phyloP scores from a whole-genome alignment of 1,284 basidiomycete species.

The Marasmius oreades region DNA sequence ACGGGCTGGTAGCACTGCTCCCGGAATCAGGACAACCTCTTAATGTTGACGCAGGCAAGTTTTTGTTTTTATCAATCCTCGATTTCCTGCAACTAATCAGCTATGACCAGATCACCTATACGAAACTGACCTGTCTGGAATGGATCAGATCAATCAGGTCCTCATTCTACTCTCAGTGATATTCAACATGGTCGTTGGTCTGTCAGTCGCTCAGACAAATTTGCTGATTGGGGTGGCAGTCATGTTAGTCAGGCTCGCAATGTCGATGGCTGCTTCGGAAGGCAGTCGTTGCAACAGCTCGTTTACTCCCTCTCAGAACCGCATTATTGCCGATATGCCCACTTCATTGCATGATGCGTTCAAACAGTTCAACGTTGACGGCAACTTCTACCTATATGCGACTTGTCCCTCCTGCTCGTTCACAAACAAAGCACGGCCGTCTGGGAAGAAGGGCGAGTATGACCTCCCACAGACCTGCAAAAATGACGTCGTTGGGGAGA shows the following conservation, averaged over 20 bases:
- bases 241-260: conserved; percentile 6
- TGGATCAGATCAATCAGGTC: conserved; percentile 8
- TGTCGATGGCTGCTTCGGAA: not conserved
- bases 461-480: conserved; percentile 1
- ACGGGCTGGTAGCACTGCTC: too few species aligned
- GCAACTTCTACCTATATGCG: conserved; percentile 15
- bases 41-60: too few species aligned
- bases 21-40: too few species aligned
- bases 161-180: conserved; percentile 6
- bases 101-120: too few species aligned
- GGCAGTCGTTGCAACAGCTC: not conserved
- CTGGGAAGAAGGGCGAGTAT: not conserved
- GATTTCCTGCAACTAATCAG: too few species aligned
- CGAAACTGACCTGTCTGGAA: too few species aligned
- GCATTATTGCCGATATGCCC: not conserved
- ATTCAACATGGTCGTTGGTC: conserved; percentile 7
- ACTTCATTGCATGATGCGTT: conserved; percentile 3
- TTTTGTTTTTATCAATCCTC: too few species aligned
- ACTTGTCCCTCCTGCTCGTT: conserved; percentile 18
- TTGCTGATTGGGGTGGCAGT: not conserved
- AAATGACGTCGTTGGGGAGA: conserved; percentile 8
- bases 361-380: conserved; percentile 16
- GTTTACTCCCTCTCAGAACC: conserved; percentile 6
- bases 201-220: not conserved
- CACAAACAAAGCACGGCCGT: conserved; percentile 12